Evolutionary conservation across 495 filamentous ascomycete genomes (phyloP), one percentile per base, ranked within the genome.

Genomic region (Talaromyces proteolyticus): DNA sequence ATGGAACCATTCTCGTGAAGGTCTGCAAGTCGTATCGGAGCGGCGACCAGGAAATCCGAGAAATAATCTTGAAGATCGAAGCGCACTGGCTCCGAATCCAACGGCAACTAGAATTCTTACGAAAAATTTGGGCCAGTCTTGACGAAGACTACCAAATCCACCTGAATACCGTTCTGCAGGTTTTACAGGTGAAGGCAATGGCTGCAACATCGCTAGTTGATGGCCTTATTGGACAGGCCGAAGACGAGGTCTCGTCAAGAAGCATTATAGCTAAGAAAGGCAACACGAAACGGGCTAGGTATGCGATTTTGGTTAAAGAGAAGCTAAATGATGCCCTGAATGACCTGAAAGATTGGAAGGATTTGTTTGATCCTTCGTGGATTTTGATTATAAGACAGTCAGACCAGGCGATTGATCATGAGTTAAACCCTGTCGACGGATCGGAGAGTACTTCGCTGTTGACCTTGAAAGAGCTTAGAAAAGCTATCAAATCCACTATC

Each of bases 341-440:
- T 11, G 57, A 60, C 44, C 40, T 62, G 21, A 54, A 53, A 37
- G 24, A 8, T 16, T 63, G 59, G 59, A 56, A 59, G 22, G 41
- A 52, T 22, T 49, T 40, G 21, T 63, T 63, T 40, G 59, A 63
- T 38, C 59, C 56, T 12, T 57, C 56, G 17, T 63, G 59, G 58
- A 61, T 44, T 38, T 29, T 63, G 23, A 59, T 63, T 38, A 49
- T 57, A 10, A 51, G 39, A 38, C 25, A 52, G 11, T 19, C 53
- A 14, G 51, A 24, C 39, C 56, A 49, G 5, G 3, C 10, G 2
- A 57, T 63, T 45, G 57, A 62, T 44, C 16, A 53, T 21, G 49
- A 59, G 42, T 43, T 61, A 23, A 44, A 40, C 1, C 21, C 41
- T 12, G 46, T 26, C 12, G 39, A 49, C 18, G 39, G 48, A 19